Percentiles rank a stretch among this genome's conserved stretches.
These are phyloP conservation scores for Penstemon barbatus DNA, from an alignment of 257 asterid species.

Conservation along the genomic window DNA sequence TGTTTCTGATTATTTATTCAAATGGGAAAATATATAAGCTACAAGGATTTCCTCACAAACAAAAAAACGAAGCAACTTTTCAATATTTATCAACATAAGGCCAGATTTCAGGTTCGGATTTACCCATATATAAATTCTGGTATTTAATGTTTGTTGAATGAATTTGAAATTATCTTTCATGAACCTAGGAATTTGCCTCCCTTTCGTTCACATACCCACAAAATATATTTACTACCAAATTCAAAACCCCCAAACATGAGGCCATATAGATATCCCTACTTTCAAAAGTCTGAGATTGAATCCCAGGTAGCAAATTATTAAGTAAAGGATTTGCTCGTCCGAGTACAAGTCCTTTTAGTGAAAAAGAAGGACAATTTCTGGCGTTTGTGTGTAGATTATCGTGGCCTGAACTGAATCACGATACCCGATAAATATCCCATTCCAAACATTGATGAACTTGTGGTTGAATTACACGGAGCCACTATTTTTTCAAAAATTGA, in stretches of 20 bases:
- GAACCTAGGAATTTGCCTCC: not conserved
- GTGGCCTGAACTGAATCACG: not conserved
- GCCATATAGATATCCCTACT: not conserved
- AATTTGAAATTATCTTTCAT: not conserved
- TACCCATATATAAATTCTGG: too few species aligned
- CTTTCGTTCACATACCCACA: not conserved
- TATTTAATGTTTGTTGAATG: too few species aligned
- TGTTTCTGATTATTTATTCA: slow-evolving; percentile 14
- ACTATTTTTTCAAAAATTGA: not conserved
- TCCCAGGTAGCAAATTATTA: not conserved
- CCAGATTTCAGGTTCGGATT: too few species aligned
- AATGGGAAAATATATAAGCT: slow-evolving; percentile 9
- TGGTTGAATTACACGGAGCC: not conserved
- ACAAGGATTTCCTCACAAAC: not conserved
- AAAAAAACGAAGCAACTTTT: too few species aligned
- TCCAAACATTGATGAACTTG: not conserved
- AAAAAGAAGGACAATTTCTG: not conserved
- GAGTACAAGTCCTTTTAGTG: not conserved
- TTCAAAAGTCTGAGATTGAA: not conserved
- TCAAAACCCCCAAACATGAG: not conserved
- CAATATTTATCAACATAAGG: too few species aligned
- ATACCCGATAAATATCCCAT: not conserved
- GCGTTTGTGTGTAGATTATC: slow-evolving; percentile 1
- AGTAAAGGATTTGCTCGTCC: not conserved
- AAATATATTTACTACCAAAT: not conserved